Base-by-base conservation (phyloP, 192 early-diverging fungal genomes). In the Paraglomus brasilianum region DNA sequence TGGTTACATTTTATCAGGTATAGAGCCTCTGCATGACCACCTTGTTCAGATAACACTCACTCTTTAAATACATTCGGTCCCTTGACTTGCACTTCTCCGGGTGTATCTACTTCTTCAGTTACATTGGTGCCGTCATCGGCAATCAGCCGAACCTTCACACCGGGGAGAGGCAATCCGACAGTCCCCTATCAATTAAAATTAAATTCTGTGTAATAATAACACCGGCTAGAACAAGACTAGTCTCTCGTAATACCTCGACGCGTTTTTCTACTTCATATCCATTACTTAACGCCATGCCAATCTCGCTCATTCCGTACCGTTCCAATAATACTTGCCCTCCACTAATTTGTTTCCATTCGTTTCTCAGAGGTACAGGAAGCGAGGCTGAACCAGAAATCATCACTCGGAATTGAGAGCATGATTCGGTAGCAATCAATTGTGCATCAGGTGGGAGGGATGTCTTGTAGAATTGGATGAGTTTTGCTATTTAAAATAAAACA, bases 241-340 rank as follows among this genome's bases (percentile, higher is more conserved):
- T 64, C 11, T 56, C 59, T 68, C 48, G 75, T 52, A 68, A 58
- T 69, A 60, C 75, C 53, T 80, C 72, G 39, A 70, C 43, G 56
- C 82, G 73, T 49, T 75, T 78, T 2, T 65, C 58, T 4, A 71
- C 15, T 10, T 70, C 66, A 73, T 80, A 85, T 19, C 74, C 80
- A 48, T 87, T 82, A 48, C 90, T 87, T 39, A 95, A 77, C n/a
- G 83, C 92, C 92, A 95, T 95, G 36, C 93, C 93, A 62, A 92
- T 89, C 69, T 95, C 93, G 36, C 87, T 92, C 90, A 94, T 94
- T 14, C 93, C 92, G 73, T 92, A 94, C 9, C 93, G 76, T 78
- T 95, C 93, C 8, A 95, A 80, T 72, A 95, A 81, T 13, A 77
- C 72, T 49, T 92, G 91, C 1, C 75, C 77, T 21, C 89, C 87